phyloP scores from a whole-genome alignment of 768 basidiomycete species.

The Terana coerulea region DNA sequence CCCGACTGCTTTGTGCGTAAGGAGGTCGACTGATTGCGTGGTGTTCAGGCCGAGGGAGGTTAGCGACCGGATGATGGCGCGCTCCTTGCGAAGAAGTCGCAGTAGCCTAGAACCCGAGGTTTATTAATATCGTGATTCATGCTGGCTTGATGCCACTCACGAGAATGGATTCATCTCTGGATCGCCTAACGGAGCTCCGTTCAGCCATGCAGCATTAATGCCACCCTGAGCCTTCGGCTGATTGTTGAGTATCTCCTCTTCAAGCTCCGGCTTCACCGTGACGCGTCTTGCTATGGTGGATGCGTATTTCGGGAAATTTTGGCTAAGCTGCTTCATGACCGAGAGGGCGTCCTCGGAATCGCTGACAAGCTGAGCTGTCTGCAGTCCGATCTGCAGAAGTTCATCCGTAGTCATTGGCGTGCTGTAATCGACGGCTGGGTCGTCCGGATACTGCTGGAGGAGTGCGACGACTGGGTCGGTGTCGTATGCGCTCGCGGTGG shows the following conservation, averaged over 20 bases:
- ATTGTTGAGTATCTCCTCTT: conserved; percentile 55
- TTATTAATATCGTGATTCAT: too few species aligned
- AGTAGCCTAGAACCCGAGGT: conserved; percentile 48
- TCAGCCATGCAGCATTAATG: conserved; percentile 69
- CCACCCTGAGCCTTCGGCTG: conserved; percentile 50
- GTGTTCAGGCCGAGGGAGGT: conserved; percentile 59
- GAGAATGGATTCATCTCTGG: conserved; percentile 70
- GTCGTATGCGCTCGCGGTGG: background rate
- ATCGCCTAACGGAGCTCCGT: conserved; percentile 60
- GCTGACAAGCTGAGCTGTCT: conserved; percentile 73
- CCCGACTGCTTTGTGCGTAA: conserved; percentile 62
- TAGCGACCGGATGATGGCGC: conserved; percentile 54
- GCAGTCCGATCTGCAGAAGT: conserved; percentile 59
- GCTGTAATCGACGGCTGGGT: conserved; percentile 17
- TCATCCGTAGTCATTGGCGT: conserved; percentile 30
- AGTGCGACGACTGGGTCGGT: conserved; percentile 21
- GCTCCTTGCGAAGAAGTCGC: conserved; percentile 70
- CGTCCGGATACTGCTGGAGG: conserved; percentile 26
- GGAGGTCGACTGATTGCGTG: conserved; percentile 63
- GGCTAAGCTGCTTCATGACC: conserved; percentile 64
- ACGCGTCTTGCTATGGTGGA: conserved; percentile 71
- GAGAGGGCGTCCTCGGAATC: conserved; percentile 49
- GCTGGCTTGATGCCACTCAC: too few species aligned
- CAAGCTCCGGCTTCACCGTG: conserved; percentile 43
- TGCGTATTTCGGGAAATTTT: conserved; percentile 89